Percentiles rank a stretch among this genome's conserved stretches.
Conservation (phyloP, 2,329 filamentous ascomycete genomes). For the Stemphylium lycopersici region DNA sequence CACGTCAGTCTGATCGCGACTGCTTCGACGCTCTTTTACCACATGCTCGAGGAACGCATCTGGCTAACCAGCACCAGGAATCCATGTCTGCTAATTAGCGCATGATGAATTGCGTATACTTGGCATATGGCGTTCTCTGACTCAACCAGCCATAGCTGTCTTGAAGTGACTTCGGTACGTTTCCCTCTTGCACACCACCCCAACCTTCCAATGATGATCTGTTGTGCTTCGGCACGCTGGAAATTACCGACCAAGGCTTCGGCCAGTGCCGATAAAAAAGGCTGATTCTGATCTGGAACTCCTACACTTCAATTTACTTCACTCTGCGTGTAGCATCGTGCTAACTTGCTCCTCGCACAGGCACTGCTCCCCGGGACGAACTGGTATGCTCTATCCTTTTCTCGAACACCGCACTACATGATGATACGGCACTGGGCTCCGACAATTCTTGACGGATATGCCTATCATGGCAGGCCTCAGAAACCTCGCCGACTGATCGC, state of each 20-base stretch:
- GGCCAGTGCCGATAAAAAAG: conserved; percentile 49
- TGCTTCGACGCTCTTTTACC: conserved; percentile 1
- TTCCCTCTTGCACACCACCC: neutral
- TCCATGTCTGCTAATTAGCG: neutral
- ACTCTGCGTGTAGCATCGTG: conserved; percentile 11
- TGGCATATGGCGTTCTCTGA: neutral
- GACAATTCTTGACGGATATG: conserved; percentile 84
- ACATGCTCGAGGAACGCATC: neutral
- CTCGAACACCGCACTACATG: conserved; percentile 54
- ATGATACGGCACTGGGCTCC: conserved; percentile 99
- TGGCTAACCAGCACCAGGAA: conserved; percentile 23
- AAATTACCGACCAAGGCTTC: conserved; percentile 54
- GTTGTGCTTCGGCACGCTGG: conserved; percentile 52
- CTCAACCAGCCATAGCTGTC: neutral
- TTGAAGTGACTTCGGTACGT: conserved; percentile 7
- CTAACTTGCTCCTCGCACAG: conserved; percentile 20
- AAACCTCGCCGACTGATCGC: conserved; percentile 97
- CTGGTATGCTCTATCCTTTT: conserved; percentile 35
- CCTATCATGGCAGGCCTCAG: conserved; percentile 95
- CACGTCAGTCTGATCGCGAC: conserved; percentile 53
- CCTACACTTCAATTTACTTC: conserved; percentile 10
- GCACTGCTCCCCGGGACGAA: neutral
- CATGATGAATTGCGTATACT: neutral
- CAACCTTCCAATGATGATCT: conserved; percentile 44
- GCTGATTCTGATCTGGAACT: conserved; percentile 50